Evolutionary conservation across 1,284 basidiomycete species (phyloP).

Genomic region (Anthracocystis setariae): DNA sequence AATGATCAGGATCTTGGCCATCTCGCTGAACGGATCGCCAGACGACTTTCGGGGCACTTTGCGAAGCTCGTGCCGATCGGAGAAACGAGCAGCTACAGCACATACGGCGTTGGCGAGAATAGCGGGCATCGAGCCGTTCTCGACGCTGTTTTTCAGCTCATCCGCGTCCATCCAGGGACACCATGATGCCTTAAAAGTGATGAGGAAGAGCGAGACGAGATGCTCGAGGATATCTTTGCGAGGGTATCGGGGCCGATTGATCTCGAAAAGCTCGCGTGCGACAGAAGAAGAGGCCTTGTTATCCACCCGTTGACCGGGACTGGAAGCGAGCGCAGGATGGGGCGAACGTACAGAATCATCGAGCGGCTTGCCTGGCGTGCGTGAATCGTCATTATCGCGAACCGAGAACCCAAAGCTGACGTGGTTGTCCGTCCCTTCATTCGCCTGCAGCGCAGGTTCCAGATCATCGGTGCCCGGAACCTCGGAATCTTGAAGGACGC

Average conservation of each 20-base stretch:
- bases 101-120: conserved; percentile 59
- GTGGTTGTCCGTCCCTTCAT: conserved; percentile 6
- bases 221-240: conserved; percentile 51
- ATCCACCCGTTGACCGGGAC: conserved; percentile 22
- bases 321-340: conserved; percentile 17
- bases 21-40: conserved; percentile 58
- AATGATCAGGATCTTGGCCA: conserved; percentile 61
- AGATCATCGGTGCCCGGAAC: conserved; percentile 42
- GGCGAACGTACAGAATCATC: conserved; percentile 39
- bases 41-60: conserved; percentile 50
- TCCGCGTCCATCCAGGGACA: conserved; percentile 59
- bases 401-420: conserved; percentile 33
- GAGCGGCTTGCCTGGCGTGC: conserved; percentile 20
- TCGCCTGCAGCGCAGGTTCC: conserved; percentile 27
- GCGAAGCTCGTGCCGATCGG: conserved; percentile 45
- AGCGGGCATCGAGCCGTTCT: conserved; percentile 53
- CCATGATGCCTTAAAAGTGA: conserved; percentile 53
- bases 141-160: conserved; percentile 42
- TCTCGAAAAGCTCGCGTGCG: conserved; percentile 56
- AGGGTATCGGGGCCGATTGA: conserved; percentile 56
- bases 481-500: conserved; percentile 51
- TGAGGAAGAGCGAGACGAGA: conserved; percentile 48
- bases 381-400: conserved; percentile 37
- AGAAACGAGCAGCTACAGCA: conserved; percentile 56
- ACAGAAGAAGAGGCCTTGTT: conserved; percentile 50